Evolutionary conservation across 371 early-diverging fungal species (phyloP).

Genomic region (Mucor saturninus): DNA sequence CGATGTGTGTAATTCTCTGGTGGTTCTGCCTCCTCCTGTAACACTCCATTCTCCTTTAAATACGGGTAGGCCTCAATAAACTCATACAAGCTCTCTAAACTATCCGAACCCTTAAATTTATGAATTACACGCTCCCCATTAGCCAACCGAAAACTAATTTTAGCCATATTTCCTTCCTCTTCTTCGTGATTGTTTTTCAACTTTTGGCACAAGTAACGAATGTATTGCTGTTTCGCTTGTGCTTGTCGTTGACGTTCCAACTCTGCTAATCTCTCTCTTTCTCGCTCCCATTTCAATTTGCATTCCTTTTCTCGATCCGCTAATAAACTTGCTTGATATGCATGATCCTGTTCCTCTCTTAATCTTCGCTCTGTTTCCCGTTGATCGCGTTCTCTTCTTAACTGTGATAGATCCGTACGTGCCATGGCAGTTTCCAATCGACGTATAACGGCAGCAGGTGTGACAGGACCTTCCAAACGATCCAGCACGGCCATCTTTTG

Average conservation of each 20-base stretch:
- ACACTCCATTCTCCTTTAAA: constrained; percentile 44
- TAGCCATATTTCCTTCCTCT: constrained; percentile 44
- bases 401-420: constrained; percentile 55
- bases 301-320: constrained; percentile 74
- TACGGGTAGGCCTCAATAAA: constrained; percentile 81
- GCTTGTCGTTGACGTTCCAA: constrained; percentile 33
- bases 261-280: constrained; percentile 50
- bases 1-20: constrained; percentile 66
- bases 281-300: constrained; percentile 50
- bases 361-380: constrained; percentile 72
- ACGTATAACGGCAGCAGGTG: constrained; percentile 55
- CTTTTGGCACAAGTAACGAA: constrained; percentile 38
- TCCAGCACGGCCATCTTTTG: constrained; percentile 65
- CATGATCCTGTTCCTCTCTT: constrained; percentile 84
- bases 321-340: constrained; percentile 78
- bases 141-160: constrained; percentile 69
- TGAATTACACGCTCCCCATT: constrained; percentile 71
- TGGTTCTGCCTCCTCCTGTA: constrained; percentile 13
- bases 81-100: constrained; percentile 57
- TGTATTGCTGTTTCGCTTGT: constrained; percentile 14
- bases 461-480: constrained; percentile 61
- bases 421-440: constrained; percentile 54
- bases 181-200: constrained; percentile 34
- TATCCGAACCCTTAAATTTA: background rate
- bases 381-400: constrained; percentile 58